phyloP scores from a whole-genome alignment of 176 grass and related monocot genomes.

The Otatea glauca region DNA sequence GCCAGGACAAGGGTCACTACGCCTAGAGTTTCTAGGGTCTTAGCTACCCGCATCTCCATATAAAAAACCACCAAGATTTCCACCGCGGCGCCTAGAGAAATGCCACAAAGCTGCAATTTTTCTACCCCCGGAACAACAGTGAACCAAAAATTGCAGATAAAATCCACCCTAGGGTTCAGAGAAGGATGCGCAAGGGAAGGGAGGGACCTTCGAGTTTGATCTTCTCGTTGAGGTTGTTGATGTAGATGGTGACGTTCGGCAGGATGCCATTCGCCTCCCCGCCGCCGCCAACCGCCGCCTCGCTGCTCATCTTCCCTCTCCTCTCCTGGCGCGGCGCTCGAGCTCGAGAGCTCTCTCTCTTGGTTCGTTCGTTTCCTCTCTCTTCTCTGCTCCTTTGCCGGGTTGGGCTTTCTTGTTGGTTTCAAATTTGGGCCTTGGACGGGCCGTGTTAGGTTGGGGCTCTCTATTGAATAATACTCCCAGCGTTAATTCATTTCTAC shows the following conservation, averaged over 20 bases:
- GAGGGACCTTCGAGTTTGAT: conserved; percentile 86
- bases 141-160: background rate
- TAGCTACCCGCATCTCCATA: background rate
- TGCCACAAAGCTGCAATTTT: background rate
- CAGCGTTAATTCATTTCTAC: no score
- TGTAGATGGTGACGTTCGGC: conserved; percentile 92
- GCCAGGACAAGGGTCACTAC: background rate
- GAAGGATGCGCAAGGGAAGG: background rate
- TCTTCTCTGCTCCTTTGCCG: background rate
- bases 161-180: conserved; percentile 43
- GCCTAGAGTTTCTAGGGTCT: background rate
- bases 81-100: background rate
- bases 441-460: no score
- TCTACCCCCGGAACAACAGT: background rate
- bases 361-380: background rate
- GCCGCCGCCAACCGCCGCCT: conserved; percentile 39
- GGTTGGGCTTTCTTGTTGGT: conserved; percentile 27
- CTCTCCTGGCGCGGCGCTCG: conserved; percentile 23
- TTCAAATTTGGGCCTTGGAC: background rate
- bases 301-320: conserved; percentile 67
- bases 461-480: background rate
- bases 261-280: conserved; percentile 51
- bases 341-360: conserved; percentile 26
- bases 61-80: background rate
- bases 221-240: conserved; percentile 99